phyloP scores from a whole-genome alignment of 2,329 filamentous ascomycete genomes.

The Nothopassalora personata region DNA sequence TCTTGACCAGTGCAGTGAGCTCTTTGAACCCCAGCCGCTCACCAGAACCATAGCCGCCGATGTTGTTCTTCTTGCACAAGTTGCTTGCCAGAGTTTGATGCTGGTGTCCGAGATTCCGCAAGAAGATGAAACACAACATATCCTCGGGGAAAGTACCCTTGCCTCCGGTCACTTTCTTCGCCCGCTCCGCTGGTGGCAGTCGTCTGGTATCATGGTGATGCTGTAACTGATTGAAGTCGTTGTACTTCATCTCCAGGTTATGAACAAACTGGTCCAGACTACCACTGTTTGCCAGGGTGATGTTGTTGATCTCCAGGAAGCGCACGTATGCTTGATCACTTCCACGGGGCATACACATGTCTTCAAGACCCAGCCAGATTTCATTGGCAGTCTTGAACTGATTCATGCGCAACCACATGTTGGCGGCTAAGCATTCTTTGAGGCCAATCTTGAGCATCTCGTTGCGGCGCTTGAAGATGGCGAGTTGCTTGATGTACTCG shows the following conservation, averaged over 20 bases:
- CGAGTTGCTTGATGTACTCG: conserved; percentile 32
- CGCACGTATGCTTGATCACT: conserved; percentile 24
- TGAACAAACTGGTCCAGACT: conserved; percentile 26
- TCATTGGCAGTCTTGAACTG: conserved; percentile 20
- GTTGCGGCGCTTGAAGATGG: conserved; percentile 31
- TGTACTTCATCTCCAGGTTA: conserved; percentile 23
- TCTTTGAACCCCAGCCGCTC: conserved; percentile 26
- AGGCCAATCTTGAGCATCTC: conserved; percentile 24
- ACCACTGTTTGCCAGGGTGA: conserved; percentile 22
- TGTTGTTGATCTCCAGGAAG: conserved; percentile 23
- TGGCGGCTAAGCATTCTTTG: conserved; percentile 20
- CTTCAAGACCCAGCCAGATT: conserved; percentile 27
- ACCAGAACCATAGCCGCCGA: conserved; percentile 31
- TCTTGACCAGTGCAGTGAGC: conserved; percentile 22
- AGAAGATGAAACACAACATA: conserved; percentile 28
- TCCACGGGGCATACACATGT: conserved; percentile 28
- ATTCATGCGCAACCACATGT: conserved; percentile 24
- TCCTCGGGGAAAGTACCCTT: conserved; percentile 25
- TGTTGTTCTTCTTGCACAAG: conserved; percentile 28
- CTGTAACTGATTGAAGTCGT: conserved; percentile 24
- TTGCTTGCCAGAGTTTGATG: conserved; percentile 22
- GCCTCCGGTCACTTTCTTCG: conserved; percentile 10
- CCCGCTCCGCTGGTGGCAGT: conserved; percentile 5
- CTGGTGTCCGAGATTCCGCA: conserved; percentile 24
- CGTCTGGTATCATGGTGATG: conserved; percentile 15